Evolutionary conservation across 352 stramenopile species (phyloP).

Genomic region (Phytophthora kernoviae): DNA sequence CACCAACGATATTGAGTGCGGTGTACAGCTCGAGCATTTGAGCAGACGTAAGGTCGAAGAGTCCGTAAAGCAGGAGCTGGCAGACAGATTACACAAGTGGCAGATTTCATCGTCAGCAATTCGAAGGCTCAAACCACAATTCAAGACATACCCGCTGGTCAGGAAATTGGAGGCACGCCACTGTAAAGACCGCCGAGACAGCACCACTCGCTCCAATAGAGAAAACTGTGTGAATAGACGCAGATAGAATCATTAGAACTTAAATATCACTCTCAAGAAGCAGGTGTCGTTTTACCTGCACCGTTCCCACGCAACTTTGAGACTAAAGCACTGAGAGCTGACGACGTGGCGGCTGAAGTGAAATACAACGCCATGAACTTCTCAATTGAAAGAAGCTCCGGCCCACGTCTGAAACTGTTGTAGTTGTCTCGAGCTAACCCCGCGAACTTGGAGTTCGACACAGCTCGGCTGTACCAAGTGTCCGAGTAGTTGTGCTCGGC

Average conservation of each 20-base stretch:
- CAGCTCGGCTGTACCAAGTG: conserved; percentile 54
- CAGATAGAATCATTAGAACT: neutral
- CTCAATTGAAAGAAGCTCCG: conserved; percentile 55
- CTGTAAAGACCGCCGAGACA: conserved; percentile 79
- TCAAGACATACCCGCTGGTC: conserved; percentile 51
- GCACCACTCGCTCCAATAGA: conserved; percentile 82
- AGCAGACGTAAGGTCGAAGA: conserved; percentile 61
- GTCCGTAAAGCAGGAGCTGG: conserved; percentile 67
- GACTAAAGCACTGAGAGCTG: conserved; percentile 64
- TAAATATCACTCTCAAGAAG: neutral
- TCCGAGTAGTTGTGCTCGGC: conserved; percentile 42
- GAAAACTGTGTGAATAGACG: conserved; percentile 50
- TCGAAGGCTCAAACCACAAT: neutral
- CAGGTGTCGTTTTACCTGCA: conserved; percentile 34
- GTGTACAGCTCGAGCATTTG: conserved; percentile 75
- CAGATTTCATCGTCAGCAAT: conserved; percentile 5
- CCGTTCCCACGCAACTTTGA: conserved; percentile 67
- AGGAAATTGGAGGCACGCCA: conserved; percentile 79
- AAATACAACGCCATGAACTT: conserved; percentile 78
- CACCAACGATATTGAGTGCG: conserved; percentile 60
- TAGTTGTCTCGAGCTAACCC: conserved; percentile 44
- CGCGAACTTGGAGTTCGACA: conserved; percentile 53
- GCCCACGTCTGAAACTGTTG: conserved; percentile 26
- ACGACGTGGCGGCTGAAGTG: conserved; percentile 72
- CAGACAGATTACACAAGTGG: neutral